Percentiles rank a stretch among this genome's conserved stretches.
Evolutionary conservation across 768 basidiomycete species (phyloP).

Genomic region (Pulveroboletus sp.): DNA sequence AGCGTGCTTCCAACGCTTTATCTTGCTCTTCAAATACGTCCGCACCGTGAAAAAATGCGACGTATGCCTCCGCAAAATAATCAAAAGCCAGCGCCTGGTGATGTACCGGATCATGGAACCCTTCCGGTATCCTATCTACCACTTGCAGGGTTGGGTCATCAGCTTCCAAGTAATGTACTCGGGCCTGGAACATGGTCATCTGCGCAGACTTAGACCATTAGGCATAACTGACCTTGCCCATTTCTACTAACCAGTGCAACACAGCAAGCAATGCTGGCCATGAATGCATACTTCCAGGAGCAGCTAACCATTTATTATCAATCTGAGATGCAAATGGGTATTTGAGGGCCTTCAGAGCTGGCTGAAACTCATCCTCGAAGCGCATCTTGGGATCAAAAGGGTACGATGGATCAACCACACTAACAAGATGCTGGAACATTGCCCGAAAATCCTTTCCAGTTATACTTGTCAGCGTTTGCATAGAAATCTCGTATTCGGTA

Average conservation of each 20-base stretch:
- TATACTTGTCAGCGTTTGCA: constrained; percentile 68
- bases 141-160: constrained; percentile 66
- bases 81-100: constrained; percentile 76
- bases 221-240: constrained; percentile 63
- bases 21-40: constrained; percentile 72
- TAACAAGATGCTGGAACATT: constrained; percentile 77
- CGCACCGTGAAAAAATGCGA: constrained; percentile 58
- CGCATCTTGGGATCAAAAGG: constrained; percentile 49
- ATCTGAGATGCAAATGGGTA: constrained; percentile 81
- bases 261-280: constrained; percentile 89
- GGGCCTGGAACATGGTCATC: constrained; percentile 21
- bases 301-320: constrained; percentile 81
- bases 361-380: constrained; percentile 80
- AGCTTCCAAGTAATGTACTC: constrained; percentile 49
- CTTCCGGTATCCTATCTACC: constrained; percentile 56
- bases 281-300: constrained; percentile 86
- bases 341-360: constrained; percentile 63
- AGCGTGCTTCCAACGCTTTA: constrained; percentile 65
- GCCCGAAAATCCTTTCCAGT: constrained; percentile 82
- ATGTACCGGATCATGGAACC: constrained; percentile 70
- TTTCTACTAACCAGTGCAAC: constrained; percentile 87
- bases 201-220: neutral
- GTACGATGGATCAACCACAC: constrained; percentile 65
- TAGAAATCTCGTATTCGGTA: constrained; percentile 62
- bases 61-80: constrained; percentile 65